phyloP scores from a whole-genome alignment of 441 rosid species.

The Bruguiera hainesii region DNA sequence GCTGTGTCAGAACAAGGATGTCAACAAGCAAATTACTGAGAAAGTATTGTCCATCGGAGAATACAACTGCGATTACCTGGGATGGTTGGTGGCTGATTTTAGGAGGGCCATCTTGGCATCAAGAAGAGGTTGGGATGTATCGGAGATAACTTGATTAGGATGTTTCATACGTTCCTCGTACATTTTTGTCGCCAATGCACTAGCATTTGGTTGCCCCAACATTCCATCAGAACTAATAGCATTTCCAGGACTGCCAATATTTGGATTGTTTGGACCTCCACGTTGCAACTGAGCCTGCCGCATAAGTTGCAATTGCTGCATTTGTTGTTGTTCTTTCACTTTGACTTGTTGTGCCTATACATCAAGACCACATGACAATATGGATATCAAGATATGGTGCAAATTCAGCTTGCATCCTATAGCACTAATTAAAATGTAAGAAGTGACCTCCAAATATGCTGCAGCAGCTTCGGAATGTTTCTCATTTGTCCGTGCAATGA shows the following conservation, averaged over 20 bases:
- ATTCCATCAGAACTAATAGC: conserved; percentile 66
- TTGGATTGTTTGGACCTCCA: conserved; percentile 62
- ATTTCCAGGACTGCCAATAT: conserved; percentile 59
- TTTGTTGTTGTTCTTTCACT: conserved; percentile 73
- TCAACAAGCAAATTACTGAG: conserved; percentile 15
- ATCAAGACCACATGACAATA: conserved; percentile 9
- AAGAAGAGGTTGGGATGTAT: conserved; percentile 75
- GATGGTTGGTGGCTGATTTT: conserved; percentile 49
- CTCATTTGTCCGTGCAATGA: conserved; percentile 90
- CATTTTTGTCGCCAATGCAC: conserved; percentile 82
- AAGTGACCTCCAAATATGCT: conserved; percentile 72
- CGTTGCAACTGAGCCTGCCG: conserved; percentile 87
- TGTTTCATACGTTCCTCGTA: conserved; percentile 87
- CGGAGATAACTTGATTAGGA: conserved; percentile 64
- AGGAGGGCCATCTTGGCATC: conserved; percentile 65
- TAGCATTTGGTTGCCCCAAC: conserved; percentile 76
- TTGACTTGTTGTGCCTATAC: conserved; percentile 77
- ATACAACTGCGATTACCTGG: conserved; percentile 36
- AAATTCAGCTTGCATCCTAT: background rate
- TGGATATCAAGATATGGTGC: conserved; percentile 6
- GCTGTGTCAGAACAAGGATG: conserved; percentile 33
- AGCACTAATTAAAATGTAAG: conserved; percentile 1
- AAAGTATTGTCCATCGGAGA: conserved; percentile 1
- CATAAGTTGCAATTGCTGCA: conserved; percentile 72
- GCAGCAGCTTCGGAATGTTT: conserved; percentile 92